A percentile compares a stretch with the other conserved stretches of the same genome.
Conservation (phyloP, 2,329 filamentous ascomycete genomes). For the Rutstroemia sp. region DNA sequence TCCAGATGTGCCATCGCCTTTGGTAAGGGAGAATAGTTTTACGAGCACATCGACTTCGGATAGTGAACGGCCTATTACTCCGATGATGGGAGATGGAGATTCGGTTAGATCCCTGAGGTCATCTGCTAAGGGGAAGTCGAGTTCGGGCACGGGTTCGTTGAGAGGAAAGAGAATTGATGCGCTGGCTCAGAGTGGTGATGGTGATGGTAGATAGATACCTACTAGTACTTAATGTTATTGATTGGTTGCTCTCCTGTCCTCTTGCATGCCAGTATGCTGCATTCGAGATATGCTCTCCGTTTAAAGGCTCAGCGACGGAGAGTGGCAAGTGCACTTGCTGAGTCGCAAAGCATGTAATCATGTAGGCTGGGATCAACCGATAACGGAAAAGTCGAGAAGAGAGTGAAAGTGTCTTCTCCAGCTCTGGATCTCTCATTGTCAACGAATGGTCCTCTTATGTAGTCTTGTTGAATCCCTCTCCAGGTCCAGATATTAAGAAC, state of each 20-base stretch:
- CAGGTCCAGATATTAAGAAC: too few relatives aligned
- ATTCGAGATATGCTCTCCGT: too few relatives aligned
- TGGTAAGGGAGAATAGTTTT: conserved; percentile 26
- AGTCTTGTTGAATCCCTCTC: too few relatives aligned
- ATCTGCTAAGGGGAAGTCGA: neutral
- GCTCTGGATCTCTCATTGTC: too few relatives aligned
- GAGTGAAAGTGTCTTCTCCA: too few relatives aligned
- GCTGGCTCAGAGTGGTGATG: neutral
- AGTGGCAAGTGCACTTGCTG: too few relatives aligned
- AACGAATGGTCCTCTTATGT: too few relatives aligned
- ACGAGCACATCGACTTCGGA: conserved; percentile 27
- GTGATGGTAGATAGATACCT: neutral
- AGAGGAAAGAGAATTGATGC: neutral
- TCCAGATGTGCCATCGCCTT: conserved; percentile 26
- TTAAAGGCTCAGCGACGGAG: too few relatives aligned
- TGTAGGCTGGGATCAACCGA: too few relatives aligned
- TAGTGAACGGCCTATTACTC: conserved; percentile 21
- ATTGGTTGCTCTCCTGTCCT: neutral
- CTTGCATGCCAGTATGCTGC: too few relatives aligned
- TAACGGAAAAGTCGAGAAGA: too few relatives aligned
- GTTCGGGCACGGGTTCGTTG: neutral
- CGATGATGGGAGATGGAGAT: conserved; percentile 18
- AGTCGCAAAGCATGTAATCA: too few relatives aligned
- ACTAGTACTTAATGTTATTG: neutral
- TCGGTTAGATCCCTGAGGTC: conserved; percentile 8